A percentile compares a stretch with the other conserved stretches of the same genome.
phyloP scores from a whole-genome alignment of 371 early-diverging fungal genomes.

The Mortierella sp. region DNA sequence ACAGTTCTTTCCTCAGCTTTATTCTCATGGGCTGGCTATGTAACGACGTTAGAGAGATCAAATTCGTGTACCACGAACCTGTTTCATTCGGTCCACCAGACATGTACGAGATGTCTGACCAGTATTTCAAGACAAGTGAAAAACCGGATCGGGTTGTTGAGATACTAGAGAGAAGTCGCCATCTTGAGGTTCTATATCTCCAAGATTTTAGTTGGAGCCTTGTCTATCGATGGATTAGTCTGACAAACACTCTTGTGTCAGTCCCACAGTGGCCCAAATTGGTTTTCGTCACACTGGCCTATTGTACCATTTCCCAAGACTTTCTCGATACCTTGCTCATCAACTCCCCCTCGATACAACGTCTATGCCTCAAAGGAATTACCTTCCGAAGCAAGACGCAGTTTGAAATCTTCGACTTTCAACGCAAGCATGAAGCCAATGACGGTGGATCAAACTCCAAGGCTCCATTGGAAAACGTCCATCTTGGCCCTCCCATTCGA shows the following conservation, averaged over 20 bases:
- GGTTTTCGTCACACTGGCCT: background rate
- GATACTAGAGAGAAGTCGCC: constrained; percentile 11
- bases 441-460: background rate
- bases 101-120: constrained; percentile 4
- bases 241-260: background rate
- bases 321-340: constrained; percentile 8
- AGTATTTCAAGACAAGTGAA: background rate
- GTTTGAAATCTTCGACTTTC: background rate
- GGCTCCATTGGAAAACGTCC: background rate
- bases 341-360: background rate
- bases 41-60: constrained; percentile 3
- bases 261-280: constrained; percentile 13
- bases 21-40: constrained; percentile 21
- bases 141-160: background rate
- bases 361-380: background rate
- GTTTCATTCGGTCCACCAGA: background rate
- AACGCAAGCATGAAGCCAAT: background rate
- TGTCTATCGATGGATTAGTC: background rate
- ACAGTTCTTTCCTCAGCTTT: constrained; percentile 5
- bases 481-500: background rate
- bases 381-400: background rate
- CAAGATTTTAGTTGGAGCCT: background rate
- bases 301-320: background rate
- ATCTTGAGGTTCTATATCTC: background rate
- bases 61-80: background rate